These are phyloP conservation scores for Penicillium ochrochloron DNA, from an alignment of 495 filamentous ascomycete genomes.

Conservation along the genomic window DNA sequence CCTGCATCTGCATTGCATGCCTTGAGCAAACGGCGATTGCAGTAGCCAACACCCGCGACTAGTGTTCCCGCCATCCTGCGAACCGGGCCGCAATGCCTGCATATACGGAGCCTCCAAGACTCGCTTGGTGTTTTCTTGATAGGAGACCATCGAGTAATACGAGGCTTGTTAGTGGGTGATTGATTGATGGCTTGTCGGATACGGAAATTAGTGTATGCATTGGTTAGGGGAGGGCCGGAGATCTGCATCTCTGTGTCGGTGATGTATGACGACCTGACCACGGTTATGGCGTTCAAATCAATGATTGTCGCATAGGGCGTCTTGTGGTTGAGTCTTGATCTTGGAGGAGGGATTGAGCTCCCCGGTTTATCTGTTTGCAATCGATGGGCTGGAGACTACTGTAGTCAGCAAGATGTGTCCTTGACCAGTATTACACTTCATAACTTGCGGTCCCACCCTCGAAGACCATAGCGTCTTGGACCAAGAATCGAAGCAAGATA, in stretches of 20 bases:
- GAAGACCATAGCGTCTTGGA: neutral
- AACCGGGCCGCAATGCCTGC: constrained; percentile 89
- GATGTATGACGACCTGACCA: constrained; percentile 3
- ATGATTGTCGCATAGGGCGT: neutral
- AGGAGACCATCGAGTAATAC: neutral
- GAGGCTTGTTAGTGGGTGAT: neutral
- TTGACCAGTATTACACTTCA: neutral
- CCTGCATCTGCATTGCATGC: constrained; percentile 61
- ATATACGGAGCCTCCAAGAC: constrained; percentile 72
- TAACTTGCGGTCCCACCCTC: neutral
- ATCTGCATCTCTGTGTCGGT: neutral
- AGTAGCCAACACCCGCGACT: constrained; percentile 78
- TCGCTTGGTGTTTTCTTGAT: constrained; percentile 45
- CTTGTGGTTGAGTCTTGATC: neutral
- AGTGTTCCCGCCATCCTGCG: constrained; percentile 76
- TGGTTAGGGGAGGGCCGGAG: neutral
- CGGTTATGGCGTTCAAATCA: neutral
- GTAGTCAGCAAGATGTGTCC: too few species aligned
- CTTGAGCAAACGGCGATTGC: constrained; percentile 67
- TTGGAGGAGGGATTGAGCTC: neutral
- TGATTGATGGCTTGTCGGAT: neutral
- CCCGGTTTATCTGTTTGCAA: neutral
- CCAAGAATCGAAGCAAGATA: neutral
- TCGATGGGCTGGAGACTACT: neutral
- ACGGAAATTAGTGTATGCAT: neutral